phyloP scores from a whole-genome alignment of 225 moss, liverwort and hornwort species.

The Climacium dendroides region DNA sequence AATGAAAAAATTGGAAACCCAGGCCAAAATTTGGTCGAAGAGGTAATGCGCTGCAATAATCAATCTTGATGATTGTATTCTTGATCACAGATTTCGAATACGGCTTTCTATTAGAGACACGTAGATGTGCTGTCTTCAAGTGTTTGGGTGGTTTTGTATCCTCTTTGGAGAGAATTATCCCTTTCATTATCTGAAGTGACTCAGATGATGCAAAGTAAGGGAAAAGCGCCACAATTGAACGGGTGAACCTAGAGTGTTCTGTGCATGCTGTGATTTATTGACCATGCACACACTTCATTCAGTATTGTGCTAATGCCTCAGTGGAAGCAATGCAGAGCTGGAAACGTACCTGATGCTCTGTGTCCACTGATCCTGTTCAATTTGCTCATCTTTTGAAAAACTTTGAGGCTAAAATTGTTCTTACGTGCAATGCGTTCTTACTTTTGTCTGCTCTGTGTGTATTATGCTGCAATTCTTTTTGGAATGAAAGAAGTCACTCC shows the following conservation, averaged over 20 bases:
- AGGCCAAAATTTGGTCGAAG: not conserved
- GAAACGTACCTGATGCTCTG: not conserved
- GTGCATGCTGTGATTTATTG: not conserved
- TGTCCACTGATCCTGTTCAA: not conserved
- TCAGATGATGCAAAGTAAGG: not conserved
- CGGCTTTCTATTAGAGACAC: not conserved
- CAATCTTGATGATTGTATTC: not conserved
- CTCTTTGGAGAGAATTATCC: not conserved
- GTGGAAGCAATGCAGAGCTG: not conserved
- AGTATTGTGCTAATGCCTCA: not conserved
- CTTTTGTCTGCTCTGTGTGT: not conserved
- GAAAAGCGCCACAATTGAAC: not conserved
- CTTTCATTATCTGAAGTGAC: not conserved
- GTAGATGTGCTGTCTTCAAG: not conserved
- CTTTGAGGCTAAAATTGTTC: not conserved
- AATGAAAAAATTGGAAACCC: not conserved
- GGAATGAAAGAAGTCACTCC: not conserved
- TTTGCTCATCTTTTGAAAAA: not conserved
- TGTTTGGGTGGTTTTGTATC: not conserved
- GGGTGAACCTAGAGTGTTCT: not conserved
- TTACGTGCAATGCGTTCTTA: not conserved
- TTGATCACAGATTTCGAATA: not conserved
- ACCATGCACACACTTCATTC: not conserved
- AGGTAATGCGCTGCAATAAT: constrained; percentile 13
- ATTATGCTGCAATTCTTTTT: not conserved